phyloP scores from a whole-genome alignment of 1,139 yeast species.

The Candida glucosophila region DNA sequence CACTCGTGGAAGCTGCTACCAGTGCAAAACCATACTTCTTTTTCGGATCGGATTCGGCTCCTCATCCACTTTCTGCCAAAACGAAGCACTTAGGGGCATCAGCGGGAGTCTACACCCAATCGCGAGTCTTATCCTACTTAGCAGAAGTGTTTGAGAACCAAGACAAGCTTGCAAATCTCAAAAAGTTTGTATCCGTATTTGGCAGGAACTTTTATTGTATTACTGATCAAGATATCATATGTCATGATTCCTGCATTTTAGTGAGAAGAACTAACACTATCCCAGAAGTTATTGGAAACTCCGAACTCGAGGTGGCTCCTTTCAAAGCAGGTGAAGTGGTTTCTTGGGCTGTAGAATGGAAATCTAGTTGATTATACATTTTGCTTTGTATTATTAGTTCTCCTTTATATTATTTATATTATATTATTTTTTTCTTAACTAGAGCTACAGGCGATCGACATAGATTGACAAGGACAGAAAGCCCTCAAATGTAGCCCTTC shows the following conservation, averaged over 20 bases:
- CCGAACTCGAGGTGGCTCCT: conserved; percentile 64
- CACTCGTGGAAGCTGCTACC: conserved; percentile 79
- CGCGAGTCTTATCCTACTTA: conserved; percentile 70
- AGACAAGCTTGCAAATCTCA: conserved; percentile 56
- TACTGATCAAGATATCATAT: conserved; percentile 28
- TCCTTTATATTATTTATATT: no score
- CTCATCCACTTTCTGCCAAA: conserved; percentile 79
- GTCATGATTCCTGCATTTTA: conserved; percentile 41
- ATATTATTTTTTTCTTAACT: no score
- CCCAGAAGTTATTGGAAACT: conserved; percentile 49
- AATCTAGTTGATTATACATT: conserved; percentile 1
- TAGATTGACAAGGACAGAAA: no score
- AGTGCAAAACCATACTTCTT: conserved; percentile 90
- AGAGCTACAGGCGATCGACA: no score
- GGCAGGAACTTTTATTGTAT: conserved; percentile 68
- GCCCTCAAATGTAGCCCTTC: no score
- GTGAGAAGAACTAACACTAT: conserved; percentile 43
- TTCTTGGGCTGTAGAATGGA: conserved; percentile 76
- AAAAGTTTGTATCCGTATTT: conserved; percentile 64
- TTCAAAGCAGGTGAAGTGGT: conserved; percentile 76
- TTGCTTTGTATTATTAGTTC: no score
- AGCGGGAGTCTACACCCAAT: conserved; percentile 95
- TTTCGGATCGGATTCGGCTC: conserved; percentile 97
- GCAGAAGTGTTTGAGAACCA: conserved; percentile 77
- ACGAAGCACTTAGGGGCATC: conserved; percentile 77